These are phyloP conservation scores for Paspalum notatum DNA, from an alignment of 176 grass and related monocot species.

Conservation along the genomic window DNA sequence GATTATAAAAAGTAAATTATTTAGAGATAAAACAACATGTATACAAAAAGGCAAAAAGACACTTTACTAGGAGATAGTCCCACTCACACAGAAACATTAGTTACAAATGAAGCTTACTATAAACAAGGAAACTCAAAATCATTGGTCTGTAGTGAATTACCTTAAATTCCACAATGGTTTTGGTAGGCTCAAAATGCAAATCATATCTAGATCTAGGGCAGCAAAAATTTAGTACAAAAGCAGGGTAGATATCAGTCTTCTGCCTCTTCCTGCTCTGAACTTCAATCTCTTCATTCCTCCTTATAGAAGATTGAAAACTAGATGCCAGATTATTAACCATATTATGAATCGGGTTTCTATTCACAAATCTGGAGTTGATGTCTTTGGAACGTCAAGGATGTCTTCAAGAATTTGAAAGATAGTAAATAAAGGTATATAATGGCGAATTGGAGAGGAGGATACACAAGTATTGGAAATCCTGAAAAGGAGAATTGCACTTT, in stretches of 20 bases:
- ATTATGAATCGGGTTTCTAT: slow-evolving; percentile 78
- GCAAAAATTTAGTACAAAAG: slow-evolving; percentile 81
- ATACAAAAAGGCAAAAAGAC: slow-evolving; percentile 13
- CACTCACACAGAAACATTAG: background rate
- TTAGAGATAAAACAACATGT: slow-evolving; percentile 11
- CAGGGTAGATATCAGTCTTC: slow-evolving; percentile 63
- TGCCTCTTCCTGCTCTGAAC: slow-evolving; percentile 67
- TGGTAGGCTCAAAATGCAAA: slow-evolving; percentile 85
- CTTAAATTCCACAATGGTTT: slow-evolving; percentile 95
- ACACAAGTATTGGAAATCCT: slow-evolving; percentile 96
- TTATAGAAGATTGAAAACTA: slow-evolving; percentile 51
- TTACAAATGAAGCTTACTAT: slow-evolving; percentile 32
- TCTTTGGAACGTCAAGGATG: slow-evolving; percentile 70
- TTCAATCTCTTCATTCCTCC: slow-evolving; percentile 46
- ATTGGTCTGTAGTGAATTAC: slow-evolving; percentile 42
- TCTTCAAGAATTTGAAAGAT: slow-evolving; percentile 36
- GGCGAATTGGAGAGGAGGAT: slow-evolving; percentile 45
- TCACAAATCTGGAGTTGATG: slow-evolving; percentile 92
- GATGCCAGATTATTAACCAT: slow-evolving; percentile 81
- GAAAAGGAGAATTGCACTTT: slow-evolving; percentile 53
- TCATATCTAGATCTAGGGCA: slow-evolving; percentile 80
- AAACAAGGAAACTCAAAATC: slow-evolving; percentile 29
- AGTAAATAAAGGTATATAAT: slow-evolving; percentile 29
- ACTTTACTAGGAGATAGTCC: background rate
- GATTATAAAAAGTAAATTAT: slow-evolving; percentile 7